Conservation (phyloP, 208 protist species). For the Trypanosoma conorhini region DNA sequence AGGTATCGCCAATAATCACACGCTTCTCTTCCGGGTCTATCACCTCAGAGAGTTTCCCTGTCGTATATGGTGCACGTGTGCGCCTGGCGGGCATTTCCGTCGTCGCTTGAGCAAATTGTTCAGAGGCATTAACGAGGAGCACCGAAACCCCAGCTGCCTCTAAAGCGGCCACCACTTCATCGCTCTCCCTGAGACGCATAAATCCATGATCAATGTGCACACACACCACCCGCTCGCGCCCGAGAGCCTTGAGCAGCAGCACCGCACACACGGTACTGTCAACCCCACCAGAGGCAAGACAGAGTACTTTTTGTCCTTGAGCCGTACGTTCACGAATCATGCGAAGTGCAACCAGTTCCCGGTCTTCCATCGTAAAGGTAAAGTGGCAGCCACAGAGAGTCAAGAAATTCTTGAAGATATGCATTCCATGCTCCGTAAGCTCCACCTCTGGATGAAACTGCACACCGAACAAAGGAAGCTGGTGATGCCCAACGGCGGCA, state of each 20-base stretch:
- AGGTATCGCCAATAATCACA: constrained; percentile 98
- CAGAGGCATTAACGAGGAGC: constrained; percentile 61
- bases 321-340: constrained; percentile 90
- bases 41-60: constrained; percentile 61
- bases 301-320: constrained; percentile 90
- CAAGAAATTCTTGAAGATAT: constrained; percentile 97
- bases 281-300: constrained; percentile 98
- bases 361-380: constrained; percentile 84
- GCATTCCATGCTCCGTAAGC: constrained; percentile 91
- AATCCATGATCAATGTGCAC: constrained; percentile 99
- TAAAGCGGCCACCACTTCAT: constrained; percentile 82
- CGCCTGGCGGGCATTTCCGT: constrained; percentile 64
- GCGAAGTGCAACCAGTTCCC: constrained; percentile 87
- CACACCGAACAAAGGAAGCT: constrained; percentile 86
- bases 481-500: constrained; percentile 75
- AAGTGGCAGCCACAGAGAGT: constrained; percentile 73
- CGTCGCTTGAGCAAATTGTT: constrained; percentile 80
- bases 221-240: constrained; percentile 93
- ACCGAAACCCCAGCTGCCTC: constrained; percentile 69
- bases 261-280: constrained; percentile 98
- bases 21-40: constrained; percentile 94
- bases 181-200: constrained; percentile 95
- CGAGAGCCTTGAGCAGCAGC: constrained; percentile 95
- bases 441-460: constrained; percentile 99
- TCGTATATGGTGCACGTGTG: constrained; percentile 53